Evolutionary conservation across 2,329 filamentous ascomycete species (phyloP).

Genomic region (Alternaria sp.): DNA sequence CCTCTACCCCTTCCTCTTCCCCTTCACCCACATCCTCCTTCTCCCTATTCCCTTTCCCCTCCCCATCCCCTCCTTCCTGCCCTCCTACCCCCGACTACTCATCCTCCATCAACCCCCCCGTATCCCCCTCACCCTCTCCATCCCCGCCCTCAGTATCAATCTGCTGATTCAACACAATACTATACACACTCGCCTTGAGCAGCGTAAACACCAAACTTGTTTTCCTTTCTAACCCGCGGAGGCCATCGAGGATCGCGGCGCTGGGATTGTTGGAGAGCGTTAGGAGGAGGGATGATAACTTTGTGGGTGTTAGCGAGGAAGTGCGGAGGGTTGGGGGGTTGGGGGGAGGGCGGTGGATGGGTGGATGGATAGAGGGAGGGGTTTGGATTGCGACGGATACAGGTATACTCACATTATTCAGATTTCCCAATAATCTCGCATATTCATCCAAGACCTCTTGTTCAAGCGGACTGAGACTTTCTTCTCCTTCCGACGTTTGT

Average conservation of each 20-base stretch:
- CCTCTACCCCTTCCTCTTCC: not conserved
- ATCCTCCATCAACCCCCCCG: not conserved
- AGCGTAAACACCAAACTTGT: constrained; percentile 93
- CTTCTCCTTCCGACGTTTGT: constrained; percentile 22
- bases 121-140: not conserved
- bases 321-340: not conserved
- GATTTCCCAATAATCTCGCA: constrained; percentile 81
- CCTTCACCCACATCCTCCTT: not conserved
- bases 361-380: not conserved
- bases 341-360: too few species aligned
- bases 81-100: not conserved
- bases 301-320: constrained; percentile 22
- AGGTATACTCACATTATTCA: constrained; percentile 73
- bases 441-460: constrained; percentile 97
- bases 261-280: constrained; percentile 67
- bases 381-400: too few species aligned
- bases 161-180: constrained; percentile 97
- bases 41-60: not conserved
- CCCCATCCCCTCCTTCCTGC: not conserved
- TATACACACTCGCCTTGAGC: constrained; percentile 97
- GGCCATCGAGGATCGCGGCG: constrained; percentile 81
- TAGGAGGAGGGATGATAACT: constrained; percentile 66
- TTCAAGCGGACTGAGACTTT: constrained; percentile 74
- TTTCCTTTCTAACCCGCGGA: constrained; percentile 89
- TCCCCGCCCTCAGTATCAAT: constrained; percentile 26